Conservation (phyloP, 352 stramenopile genomes). For the Phytopythium cucurbitacearum region DNA sequence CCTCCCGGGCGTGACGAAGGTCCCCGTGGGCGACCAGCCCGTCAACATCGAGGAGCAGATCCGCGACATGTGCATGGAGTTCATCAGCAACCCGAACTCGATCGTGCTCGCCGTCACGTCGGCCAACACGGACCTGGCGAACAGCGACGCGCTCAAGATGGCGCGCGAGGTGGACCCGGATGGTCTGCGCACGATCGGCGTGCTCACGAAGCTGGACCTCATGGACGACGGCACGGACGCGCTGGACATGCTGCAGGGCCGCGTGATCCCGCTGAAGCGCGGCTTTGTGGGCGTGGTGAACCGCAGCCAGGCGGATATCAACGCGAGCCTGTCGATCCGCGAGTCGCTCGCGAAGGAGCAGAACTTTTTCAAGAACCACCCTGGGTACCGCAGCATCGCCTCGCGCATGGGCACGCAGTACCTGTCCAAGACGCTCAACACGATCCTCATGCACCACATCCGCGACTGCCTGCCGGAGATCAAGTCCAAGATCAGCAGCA, state of each 20-base stretch:
- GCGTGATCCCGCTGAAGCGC: constrained; percentile 95
- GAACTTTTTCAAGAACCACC: constrained; percentile 97
- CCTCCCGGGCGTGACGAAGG: constrained; percentile 97
- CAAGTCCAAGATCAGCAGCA: constrained; percentile 95
- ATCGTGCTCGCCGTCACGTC: constrained; percentile 99
- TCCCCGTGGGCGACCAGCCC: constrained; percentile 98
- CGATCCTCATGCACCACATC: constrained; percentile 99
- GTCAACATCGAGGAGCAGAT: constrained; percentile 99
- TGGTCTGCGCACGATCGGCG: constrained; percentile 97
- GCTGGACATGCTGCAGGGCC: constrained; percentile 94
- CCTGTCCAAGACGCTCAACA: constrained; percentile 96
- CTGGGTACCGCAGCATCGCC: constrained; percentile 91
- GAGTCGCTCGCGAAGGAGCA: constrained; percentile 95
- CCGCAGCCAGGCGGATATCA: constrained; percentile 98
- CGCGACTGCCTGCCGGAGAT: constrained; percentile 98
- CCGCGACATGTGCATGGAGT: constrained; percentile 97
- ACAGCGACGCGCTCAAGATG: constrained; percentile 98
- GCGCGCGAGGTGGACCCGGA: constrained; percentile 90
- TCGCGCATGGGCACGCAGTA: constrained; percentile 96
- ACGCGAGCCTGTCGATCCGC: constrained; percentile 93
- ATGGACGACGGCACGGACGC: constrained; percentile 99
- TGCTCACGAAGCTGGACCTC: constrained; percentile 99
- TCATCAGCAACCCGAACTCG: constrained; percentile 98
- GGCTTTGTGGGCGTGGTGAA: constrained; percentile 99
- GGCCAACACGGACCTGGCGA: constrained; percentile 99